phyloP scores from a whole-genome alignment of 2,329 filamentous ascomycete species.

The Penicillium fuscoglaucum region DNA sequence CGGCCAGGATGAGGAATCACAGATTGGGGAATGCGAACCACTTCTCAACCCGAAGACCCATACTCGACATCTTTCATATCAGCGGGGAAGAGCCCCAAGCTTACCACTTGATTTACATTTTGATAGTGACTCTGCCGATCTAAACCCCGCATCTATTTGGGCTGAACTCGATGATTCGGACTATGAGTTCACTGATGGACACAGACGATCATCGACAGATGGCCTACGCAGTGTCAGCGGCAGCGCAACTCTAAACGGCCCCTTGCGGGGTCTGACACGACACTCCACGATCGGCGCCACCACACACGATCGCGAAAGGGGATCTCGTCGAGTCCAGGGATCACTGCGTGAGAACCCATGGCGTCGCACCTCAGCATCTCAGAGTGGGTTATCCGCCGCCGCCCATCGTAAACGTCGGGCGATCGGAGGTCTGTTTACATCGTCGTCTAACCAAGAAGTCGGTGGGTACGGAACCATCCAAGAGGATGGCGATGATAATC shows the following conservation, averaged over 20 bases:
- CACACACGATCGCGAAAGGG: conserved; percentile 23
- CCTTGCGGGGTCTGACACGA: conserved; percentile 22
- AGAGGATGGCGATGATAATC: conserved; percentile 19
- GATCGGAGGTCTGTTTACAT: conserved; percentile 30
- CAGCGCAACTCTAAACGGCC: conserved; percentile 17
- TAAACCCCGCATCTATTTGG: conserved; percentile 80
- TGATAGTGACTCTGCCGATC: conserved; percentile 53
- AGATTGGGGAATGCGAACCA: conserved; percentile 42
- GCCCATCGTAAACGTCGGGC: conserved; percentile 23
- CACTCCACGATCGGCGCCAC: conserved; percentile 26
- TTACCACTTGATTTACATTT: conserved; percentile 31
- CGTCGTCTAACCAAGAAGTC: conserved; percentile 26
- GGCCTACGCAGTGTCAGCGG: conserved; percentile 29
- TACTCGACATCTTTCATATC: conserved; percentile 30
- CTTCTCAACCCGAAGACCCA: conserved; percentile 33
- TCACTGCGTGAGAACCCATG: conserved; percentile 16
- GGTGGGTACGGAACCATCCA: conserved; percentile 31
- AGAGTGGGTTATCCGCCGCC: conserved; percentile 19
- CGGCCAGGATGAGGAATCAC: conserved; percentile 40
- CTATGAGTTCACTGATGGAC: conserved; percentile 25
- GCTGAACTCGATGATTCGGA: conserved; percentile 79
- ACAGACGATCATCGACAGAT: conserved; percentile 15
- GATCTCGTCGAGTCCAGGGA: conserved; percentile 22
- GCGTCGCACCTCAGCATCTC: conserved; percentile 31
- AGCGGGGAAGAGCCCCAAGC: conserved; percentile 39